Percentiles rank a stretch among this genome's conserved stretches.
phyloP scores from a whole-genome alignment of 495 filamentous ascomycete genomes.

The Symbiotaphrina buchneri region DNA sequence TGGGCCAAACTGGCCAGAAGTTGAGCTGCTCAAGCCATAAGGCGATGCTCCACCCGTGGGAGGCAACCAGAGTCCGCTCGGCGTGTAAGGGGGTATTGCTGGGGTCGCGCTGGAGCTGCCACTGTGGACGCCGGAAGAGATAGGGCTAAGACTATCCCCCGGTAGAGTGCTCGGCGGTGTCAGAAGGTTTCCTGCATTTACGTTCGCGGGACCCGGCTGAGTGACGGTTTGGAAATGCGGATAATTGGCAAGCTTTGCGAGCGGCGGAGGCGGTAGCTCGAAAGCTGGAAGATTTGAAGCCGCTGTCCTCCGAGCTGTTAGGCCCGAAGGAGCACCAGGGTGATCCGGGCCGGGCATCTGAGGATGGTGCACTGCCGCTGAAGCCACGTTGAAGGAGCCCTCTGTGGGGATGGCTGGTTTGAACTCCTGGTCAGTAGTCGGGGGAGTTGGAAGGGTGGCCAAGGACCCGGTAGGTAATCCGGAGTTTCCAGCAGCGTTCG shows the following conservation, averaged over 20 bases:
- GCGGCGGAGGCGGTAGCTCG: conserved; percentile 24
- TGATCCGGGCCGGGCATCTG: conserved; percentile 5
- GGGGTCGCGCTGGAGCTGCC: conserved; percentile 26
- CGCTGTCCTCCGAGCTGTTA: conserved; percentile 34
- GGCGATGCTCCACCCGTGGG: conserved; percentile 18
- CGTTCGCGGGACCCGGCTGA: conserved; percentile 18
- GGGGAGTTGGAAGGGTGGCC: too few relatives aligned
- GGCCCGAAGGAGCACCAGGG: conserved; percentile 16
- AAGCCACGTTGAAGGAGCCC: conserved; percentile 5
- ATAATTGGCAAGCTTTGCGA: conserved; percentile 8
- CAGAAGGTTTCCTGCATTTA: conserved; percentile 35
- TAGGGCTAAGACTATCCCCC: conserved; percentile 37
- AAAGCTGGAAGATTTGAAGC: conserved; percentile 38
- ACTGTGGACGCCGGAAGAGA: conserved; percentile 31
- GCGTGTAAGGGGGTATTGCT: conserved; percentile 19
- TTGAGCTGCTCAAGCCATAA: conserved; percentile 23
- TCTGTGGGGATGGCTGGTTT: too few relatives aligned
- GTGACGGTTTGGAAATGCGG: conserved; percentile 20
- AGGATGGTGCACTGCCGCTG: conserved; percentile 2
- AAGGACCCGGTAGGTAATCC: too few relatives aligned
- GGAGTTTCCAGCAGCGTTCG: too few relatives aligned
- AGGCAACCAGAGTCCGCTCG: conserved; percentile 23
- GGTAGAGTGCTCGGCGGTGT: conserved; percentile 38
- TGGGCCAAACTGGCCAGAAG: conserved; percentile 18
- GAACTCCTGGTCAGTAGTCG: too few relatives aligned